Percentiles rank a stretch among this genome's conserved stretches.
These are phyloP conservation scores for Stachybotrys elegans DNA, from an alignment of 2,329 filamentous ascomycete species.

Conservation along the genomic window DNA sequence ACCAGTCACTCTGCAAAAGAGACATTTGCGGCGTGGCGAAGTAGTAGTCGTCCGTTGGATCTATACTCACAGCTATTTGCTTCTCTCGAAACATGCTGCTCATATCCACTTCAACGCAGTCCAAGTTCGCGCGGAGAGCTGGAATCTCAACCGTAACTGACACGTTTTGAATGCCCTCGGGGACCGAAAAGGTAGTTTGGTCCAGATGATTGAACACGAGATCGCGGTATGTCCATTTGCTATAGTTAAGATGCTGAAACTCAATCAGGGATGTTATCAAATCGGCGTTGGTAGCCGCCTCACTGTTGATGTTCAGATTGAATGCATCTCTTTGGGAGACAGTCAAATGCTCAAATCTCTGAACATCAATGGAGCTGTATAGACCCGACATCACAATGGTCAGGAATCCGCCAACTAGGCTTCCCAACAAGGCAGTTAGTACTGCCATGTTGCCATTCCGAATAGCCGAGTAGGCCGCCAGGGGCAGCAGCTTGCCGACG, in stretches of 20 bases:
- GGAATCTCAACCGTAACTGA: not conserved
- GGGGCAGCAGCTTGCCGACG: not conserved
- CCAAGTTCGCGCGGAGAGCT: not conserved
- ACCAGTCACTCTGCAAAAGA: not conserved
- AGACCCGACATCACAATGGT: not conserved
- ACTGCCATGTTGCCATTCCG: not conserved
- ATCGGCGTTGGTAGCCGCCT: not conserved
- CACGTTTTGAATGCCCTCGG: not conserved
- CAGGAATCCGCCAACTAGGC: not conserved
- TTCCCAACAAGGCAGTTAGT: not conserved
- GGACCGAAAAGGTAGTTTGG: not conserved
- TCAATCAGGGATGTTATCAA: not conserved
- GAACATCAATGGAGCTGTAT: not conserved
- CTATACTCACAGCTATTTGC: too few relatives aligned
- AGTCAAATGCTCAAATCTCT: not conserved
- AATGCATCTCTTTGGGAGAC: not conserved
- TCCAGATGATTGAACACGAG: not conserved
- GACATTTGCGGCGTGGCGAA: too few relatives aligned
- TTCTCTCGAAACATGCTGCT: not conserved
- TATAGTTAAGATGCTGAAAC: not conserved
- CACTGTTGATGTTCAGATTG: not conserved
- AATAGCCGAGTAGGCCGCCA: not conserved
- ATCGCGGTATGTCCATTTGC: not conserved
- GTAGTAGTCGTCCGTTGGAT: too few relatives aligned
- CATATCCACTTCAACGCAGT: not conserved